Evolutionary conservation across 225 moss, liverwort and hornwort species (phyloP).

Genomic region (Antitrichia curtipendula): DNA sequence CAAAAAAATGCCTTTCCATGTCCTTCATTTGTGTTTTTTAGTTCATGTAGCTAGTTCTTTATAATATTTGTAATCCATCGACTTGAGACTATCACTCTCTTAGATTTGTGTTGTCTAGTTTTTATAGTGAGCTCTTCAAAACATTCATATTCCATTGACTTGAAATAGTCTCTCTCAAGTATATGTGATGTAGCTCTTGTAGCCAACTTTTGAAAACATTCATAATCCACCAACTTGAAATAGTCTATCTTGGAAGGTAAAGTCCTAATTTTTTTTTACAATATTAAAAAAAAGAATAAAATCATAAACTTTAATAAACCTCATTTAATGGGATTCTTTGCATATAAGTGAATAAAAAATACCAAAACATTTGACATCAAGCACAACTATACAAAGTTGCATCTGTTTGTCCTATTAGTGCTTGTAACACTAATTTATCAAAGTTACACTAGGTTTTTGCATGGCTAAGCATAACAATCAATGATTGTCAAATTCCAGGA

Average conservation of each 20-base stretch:
- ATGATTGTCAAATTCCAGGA: too few species aligned
- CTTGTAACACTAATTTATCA: neutral
- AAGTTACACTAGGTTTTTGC: fast-evolving
- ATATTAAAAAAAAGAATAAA: neutral
- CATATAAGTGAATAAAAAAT: neutral
- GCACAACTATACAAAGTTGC: neutral
- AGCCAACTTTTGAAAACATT: neutral
- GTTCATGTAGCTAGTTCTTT: fast-evolving
- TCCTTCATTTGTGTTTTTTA: neutral
- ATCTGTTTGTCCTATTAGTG: too few species aligned
- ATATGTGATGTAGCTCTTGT: too few species aligned
- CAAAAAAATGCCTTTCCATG: fast-evolving
- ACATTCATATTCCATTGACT: neutral
- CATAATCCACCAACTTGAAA: too few species aligned
- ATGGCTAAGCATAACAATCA: fast-evolving
- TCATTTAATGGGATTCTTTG: neutral
- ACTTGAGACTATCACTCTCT: fast-evolving
- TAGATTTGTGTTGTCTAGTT: fast-evolving
- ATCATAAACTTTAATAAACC: neutral
- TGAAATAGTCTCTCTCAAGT: fast-evolving
- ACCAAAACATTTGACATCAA: neutral
- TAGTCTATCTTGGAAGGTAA: fast-evolving
- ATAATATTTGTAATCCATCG: fast-evolving
- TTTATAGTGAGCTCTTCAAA: fast-evolving
- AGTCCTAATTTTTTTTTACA: fast-evolving